Conservation (phyloP, 306 rosid genomes). For the Castanea mollissima region DNA sequence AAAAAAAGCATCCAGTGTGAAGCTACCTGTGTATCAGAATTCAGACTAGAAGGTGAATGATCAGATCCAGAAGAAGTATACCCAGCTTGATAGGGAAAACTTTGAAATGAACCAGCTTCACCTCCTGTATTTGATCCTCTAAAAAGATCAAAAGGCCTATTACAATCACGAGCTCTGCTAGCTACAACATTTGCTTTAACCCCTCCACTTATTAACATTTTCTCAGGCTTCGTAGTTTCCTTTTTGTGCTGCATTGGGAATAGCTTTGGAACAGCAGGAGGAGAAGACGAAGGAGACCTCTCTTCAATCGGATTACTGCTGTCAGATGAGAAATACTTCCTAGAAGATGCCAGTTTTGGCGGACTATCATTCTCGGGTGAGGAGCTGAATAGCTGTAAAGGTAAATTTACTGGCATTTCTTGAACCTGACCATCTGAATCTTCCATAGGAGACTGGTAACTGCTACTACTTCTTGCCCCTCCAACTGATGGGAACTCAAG, state of each 20-base stretch:
- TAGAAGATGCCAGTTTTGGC: conserved; percentile 50
- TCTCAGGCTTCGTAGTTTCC: conserved; percentile 43
- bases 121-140: conserved; percentile 51
- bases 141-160: conserved; percentile 73
- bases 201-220: conserved; percentile 32
- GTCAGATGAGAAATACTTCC: conserved; percentile 84
- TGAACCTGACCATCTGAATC: conserved; percentile 67
- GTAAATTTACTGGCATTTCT: conserved; percentile 58
- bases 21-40: conserved; percentile 79
- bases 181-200: conserved; percentile 35
- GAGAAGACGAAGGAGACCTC: conserved; percentile 79
- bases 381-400: conserved; percentile 76
- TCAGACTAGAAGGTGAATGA: conserved; percentile 88
- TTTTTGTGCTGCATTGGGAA: conserved; percentile 57
- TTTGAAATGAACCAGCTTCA: conserved; percentile 53
- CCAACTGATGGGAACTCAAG: conserved; percentile 54
- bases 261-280: conserved; percentile 59
- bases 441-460: conserved; percentile 76
- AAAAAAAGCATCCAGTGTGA: conserved; percentile 8
- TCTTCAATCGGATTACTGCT: conserved; percentile 83
- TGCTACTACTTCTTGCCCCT: conserved; percentile 82
- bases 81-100: conserved; percentile 72
- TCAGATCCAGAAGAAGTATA: conserved; percentile 84
- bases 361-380: conserved; percentile 57
- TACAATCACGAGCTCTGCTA: conserved; percentile 39